Percentiles rank a stretch among this genome's conserved stretches.
phyloP scores from a whole-genome alignment of 2,329 filamentous ascomycete species.

The Pestalotiopsis sp. region DNA sequence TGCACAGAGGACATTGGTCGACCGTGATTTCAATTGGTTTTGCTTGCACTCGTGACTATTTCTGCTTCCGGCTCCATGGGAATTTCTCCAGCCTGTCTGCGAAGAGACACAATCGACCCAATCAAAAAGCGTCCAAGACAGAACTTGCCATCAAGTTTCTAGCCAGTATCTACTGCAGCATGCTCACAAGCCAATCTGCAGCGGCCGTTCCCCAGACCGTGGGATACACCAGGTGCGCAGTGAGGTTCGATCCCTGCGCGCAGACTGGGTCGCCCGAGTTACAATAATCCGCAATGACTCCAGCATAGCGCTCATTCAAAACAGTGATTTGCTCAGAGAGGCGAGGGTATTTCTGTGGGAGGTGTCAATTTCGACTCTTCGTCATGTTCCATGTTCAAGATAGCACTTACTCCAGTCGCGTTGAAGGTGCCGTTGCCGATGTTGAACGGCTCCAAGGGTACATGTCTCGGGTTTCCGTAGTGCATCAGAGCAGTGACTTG shows the following conservation, averaged over 20 bases:
- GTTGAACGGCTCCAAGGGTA: not conserved
- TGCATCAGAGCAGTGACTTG: no score
- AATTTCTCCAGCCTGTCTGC: no score
- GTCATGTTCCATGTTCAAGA: rapidly evolving
- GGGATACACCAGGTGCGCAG: not conserved
- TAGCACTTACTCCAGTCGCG: not conserved
- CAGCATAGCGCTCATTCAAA: not conserved
- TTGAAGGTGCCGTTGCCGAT: not conserved
- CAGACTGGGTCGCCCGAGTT: not conserved
- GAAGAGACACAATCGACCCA: no score
- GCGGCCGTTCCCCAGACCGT: not conserved
- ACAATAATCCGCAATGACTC: not conserved
- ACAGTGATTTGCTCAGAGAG: not conserved
- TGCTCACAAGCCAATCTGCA: not conserved
- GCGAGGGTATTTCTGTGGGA: not conserved
- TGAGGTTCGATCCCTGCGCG: not conserved
- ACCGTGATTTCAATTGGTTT: no score
- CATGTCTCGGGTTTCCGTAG: no score
- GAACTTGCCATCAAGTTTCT: rapidly evolving
- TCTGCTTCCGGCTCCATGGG: no score
- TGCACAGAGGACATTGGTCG: no score
- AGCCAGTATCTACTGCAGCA: no score
- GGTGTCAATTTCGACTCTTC: not conserved
- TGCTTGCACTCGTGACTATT: no score
- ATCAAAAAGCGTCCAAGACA: no score